phyloP scores from a whole-genome alignment of 2,329 filamentous ascomycete species.

The Trichophyton verrucosum region DNA sequence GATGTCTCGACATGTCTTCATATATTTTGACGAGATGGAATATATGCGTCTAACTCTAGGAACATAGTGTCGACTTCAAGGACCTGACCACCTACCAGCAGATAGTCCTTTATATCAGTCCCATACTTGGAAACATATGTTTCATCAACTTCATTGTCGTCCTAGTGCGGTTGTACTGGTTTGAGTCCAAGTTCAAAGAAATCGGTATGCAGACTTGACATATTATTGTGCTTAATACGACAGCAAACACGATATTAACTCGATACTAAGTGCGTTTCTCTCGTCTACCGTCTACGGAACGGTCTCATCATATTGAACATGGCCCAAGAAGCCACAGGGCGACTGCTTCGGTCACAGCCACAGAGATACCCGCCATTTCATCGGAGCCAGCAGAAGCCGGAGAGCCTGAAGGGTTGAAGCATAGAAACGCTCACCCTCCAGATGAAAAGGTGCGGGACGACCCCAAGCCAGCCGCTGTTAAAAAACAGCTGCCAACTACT shows the following conservation, averaged over 20 bases:
- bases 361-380: not conserved
- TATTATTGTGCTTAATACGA: not conserved
- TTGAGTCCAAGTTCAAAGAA: slow-evolving; percentile 34
- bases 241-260: not conserved
- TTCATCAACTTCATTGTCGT: slow-evolving; percentile 42
- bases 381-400: slow-evolving; percentile 4
- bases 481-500: not conserved
- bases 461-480: not conserved
- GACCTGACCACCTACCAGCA: slow-evolving; percentile 41
- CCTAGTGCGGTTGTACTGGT: slow-evolving; percentile 38
- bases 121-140: slow-evolving; percentile 37
- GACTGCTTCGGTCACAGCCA: not conserved
- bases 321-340: not conserved
- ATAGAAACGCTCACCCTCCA: not conserved
- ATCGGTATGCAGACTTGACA: slow-evolving; percentile 18
- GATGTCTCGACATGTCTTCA: not conserved
- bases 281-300: slow-evolving; percentile 8
- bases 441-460: not conserved
- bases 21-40: not conserved
- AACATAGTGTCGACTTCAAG: slow-evolving; percentile 39
- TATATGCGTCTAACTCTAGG: not conserved
- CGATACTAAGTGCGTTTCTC: slow-evolving; percentile 5
- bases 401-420: slow-evolving; percentile 1
- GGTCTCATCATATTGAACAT: slow-evolving; percentile 3
- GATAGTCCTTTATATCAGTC: slow-evolving; percentile 39